These are phyloP conservation scores for Geoglossum cookeanum DNA, from an alignment of 2,329 filamentous ascomycete genomes.

Conservation along the genomic window DNA sequence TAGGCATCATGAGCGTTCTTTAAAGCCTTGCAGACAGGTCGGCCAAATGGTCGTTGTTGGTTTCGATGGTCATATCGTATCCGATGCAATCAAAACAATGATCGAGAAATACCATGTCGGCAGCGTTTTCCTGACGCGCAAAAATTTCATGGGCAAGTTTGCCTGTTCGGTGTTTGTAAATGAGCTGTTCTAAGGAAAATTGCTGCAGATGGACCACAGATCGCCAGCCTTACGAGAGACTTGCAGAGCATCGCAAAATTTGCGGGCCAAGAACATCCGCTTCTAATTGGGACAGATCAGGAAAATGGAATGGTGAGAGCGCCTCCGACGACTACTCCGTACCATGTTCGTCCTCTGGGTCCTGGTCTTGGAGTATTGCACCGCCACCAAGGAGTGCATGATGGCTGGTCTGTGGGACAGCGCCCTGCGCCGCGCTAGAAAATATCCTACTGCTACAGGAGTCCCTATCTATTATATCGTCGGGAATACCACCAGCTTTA, in stretches of 20 bases:
- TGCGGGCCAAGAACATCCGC: constrained; percentile 21
- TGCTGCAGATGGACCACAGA: constrained; percentile 20
- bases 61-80: constrained; percentile 22
- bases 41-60: constrained; percentile 26
- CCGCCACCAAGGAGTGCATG: not conserved
- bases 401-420: not conserved
- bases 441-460: not conserved
- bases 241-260: constrained; percentile 22
- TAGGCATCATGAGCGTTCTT: not conserved
- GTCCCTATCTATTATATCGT: not conserved
- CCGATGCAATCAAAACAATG: constrained; percentile 23
- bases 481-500: not conserved
- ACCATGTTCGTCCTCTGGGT: not conserved
- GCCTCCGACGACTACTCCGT: constrained; percentile 16
- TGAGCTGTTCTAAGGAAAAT: constrained; percentile 16
- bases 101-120: constrained; percentile 24
- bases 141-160: constrained; percentile 1
- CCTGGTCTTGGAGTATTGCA: not conserved
- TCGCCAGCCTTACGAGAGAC: constrained; percentile 15
- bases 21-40: not conserved
- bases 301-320: constrained; percentile 27
- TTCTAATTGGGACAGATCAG: constrained; percentile 27
- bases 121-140: constrained; percentile 22
- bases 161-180: not conserved
- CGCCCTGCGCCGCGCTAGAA: not conserved